Base-by-base conservation (phyloP, 1,284 basidiomycete species). In the Cystobasidium sp. region DNA sequence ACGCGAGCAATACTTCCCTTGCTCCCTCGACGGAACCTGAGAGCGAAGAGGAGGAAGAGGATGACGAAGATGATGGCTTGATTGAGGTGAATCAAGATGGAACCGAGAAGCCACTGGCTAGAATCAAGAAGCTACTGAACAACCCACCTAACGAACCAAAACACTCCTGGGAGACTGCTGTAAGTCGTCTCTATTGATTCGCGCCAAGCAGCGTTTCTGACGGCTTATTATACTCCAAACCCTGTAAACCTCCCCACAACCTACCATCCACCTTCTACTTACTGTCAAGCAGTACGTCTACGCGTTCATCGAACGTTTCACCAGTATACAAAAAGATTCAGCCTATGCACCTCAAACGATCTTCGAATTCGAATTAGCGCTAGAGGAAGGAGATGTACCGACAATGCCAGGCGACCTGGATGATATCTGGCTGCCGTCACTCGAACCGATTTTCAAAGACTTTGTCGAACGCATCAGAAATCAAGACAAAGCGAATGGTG, bases 261-360 rank as follows among this genome's bases (percentile, higher is more conserved):
- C 1, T 16, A 16, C 47, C 46, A 2, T 41, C 64, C 22, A 18
- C n/a, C n/a, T 1, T 52, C 47, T 3, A 10, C n/a, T 18, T 16
- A 9, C 31, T 3, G n/a, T 1, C 1, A 63, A 3, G 20, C 51
- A 73, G 70, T 73, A 73, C 53, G 70, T 73, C 39, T 73, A 62
- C 18, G 70, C 70, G 20, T 73, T 73, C 63, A 59, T 73, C 37
- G 62, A 73, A 49, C 70, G 70, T 10, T 73, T 66, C 55, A 73
- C 70, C 5, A 65, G 49, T 9, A 49, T 73, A 41, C 63, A 61
- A 22, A 61, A 65, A 55, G 53, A 65, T 22, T 65, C 62, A 20
- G 8, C 43, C n/a, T 73, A 73, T 51, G 70, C 70, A 16, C 70
- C 70, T 9, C 70, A 73, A 59, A 66, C 70, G 10, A 66, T 73